phyloP scores from a whole-genome alignment of 2,329 filamentous ascomycete genomes.

The Thielaviopsis populi region DNA sequence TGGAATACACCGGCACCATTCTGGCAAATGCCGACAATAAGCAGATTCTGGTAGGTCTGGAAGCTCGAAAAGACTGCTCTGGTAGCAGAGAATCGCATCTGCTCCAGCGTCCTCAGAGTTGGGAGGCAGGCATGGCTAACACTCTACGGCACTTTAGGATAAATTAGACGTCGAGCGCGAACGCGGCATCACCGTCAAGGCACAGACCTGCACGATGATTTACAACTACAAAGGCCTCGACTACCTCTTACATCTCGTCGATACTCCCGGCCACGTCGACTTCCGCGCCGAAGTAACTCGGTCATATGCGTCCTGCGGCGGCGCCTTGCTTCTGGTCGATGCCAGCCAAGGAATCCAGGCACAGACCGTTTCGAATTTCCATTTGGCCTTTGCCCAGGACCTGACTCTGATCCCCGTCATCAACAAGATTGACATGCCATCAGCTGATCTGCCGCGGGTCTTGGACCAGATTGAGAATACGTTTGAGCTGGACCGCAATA shows the following conservation, averaged over 20 bases:
- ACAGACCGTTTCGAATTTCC: conserved; percentile 97
- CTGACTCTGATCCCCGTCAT: conserved; percentile 77
- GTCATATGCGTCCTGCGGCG: conserved; percentile 91
- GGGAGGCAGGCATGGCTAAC: not conserved
- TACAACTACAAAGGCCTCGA: conserved; percentile 70
- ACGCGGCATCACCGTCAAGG: conserved; percentile 94
- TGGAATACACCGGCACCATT: conserved; percentile 92
- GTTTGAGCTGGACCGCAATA: conserved; percentile 73
- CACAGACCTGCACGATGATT: conserved; percentile 96
- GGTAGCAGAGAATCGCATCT: no score
- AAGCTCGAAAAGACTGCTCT: not conserved
- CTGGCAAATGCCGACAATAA: conserved; percentile 67
- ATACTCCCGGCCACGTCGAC: conserved; percentile 95
- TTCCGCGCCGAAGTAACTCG: conserved; percentile 92
- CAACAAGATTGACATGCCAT: conserved; percentile 90
- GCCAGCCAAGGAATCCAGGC: conserved; percentile 94
- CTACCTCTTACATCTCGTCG: conserved; percentile 87
- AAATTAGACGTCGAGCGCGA: conserved; percentile 95
- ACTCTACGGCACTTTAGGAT: conserved; percentile 34
- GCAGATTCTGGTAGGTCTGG: conserved; percentile 53
- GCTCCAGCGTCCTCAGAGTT: not conserved
- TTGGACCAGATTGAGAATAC: conserved; percentile 71
- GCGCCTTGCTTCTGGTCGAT: conserved; percentile 82
- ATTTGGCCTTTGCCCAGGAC: conserved; percentile 86
- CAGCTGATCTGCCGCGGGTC: conserved; percentile 73